A percentile compares a stretch with the other conserved stretches of the same genome.
Evolutionary conservation across 176 grass and related monocot genomes (phyloP).

Genomic region (Oropetium thomaeum): DNA sequence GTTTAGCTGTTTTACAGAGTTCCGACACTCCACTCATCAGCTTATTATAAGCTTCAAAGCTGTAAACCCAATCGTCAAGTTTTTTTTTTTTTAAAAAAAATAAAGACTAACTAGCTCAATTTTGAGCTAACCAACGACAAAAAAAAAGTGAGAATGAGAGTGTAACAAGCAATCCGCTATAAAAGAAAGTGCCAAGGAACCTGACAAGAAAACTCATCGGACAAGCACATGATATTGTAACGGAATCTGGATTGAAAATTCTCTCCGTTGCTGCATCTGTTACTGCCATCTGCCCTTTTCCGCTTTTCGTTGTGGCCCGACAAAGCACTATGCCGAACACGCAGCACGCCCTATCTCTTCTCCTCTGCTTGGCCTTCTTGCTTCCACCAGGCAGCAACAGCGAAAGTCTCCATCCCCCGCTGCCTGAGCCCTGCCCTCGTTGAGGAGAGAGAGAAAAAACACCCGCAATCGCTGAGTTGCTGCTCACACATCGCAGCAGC

Average conservation of each 20-base stretch:
- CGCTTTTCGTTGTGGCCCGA: slow-evolving; percentile 8
- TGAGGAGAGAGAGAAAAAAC: neutral
- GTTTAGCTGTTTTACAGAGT: neutral
- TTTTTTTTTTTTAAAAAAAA: too few species aligned
- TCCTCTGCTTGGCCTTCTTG: neutral
- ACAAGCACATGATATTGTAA: neutral
- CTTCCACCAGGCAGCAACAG: slow-evolving; percentile 23
- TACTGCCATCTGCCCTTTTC: neutral
- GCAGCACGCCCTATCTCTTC: neutral
- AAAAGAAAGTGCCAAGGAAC: neutral
- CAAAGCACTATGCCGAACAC: slow-evolving; percentile 20
- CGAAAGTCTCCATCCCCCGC: neutral
- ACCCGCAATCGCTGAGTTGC: slow-evolving; percentile 38
- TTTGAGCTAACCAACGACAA: too few species aligned
- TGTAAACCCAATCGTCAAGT: too few species aligned
- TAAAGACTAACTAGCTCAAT: too few species aligned
- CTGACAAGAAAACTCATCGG: neutral
- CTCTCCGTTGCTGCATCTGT: neutral
- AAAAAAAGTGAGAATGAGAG: too few species aligned
- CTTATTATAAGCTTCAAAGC: neutral
- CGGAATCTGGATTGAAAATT: slow-evolving; percentile 16
- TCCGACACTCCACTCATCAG: slow-evolving; percentile 12
- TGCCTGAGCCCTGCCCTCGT: neutral
- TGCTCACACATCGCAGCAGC: slow-evolving; percentile 33
- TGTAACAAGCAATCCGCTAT: too few species aligned